Evolutionary conservation across 257 asterid genomes (phyloP), one percentile per base, ranked within the genome.

Genomic region (Euphrasia confusa): DNA sequence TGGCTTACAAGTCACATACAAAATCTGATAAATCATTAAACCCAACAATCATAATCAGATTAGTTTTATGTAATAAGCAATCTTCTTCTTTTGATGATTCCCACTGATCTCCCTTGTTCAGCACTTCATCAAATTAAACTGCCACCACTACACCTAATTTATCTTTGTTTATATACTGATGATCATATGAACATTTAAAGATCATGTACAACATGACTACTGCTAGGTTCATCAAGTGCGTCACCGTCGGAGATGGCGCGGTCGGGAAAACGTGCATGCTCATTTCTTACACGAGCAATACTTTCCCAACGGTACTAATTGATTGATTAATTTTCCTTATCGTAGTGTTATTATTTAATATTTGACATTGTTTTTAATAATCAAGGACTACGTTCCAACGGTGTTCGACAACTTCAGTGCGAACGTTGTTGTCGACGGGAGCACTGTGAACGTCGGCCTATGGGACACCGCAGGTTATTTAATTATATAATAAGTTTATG

Each of bases 381-480:
- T 1, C 21, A 17, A 89, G 96, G 96, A 89, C 71, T 89, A 89
- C 68, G 95, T 89, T 35, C 96, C 95, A 2, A 89, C 95, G 1
- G 96, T 89, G 14, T 89, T 89, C 58, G 96, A 89, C 75, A 86
- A 86, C 72, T 89, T 89, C 53, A 89, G 97, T 55, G 97, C 95
- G 7, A 89, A 82, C 28, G 94, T 89, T 49, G 93, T 86, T 48
- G 97, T 84, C 61, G 95, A 89, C 70, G 97, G 97, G n/a, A 81
- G 70, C 71, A 84, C 95, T 0, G 90, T 89, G 48, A 89, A 86
- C 77, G 81, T 89, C 5, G 94, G 95, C 77, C 93, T 89, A 0
- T 89, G 97, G 97, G 97, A 89, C 63, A 89, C 97, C 26, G 97
- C 95, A 62, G 97, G 97, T 88, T 30, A 7, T 58, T 49, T n/a